These are phyloP conservation scores for Xylaria sp. DNA, from an alignment of 2,329 filamentous ascomycete genomes.

Conservation along the genomic window DNA sequence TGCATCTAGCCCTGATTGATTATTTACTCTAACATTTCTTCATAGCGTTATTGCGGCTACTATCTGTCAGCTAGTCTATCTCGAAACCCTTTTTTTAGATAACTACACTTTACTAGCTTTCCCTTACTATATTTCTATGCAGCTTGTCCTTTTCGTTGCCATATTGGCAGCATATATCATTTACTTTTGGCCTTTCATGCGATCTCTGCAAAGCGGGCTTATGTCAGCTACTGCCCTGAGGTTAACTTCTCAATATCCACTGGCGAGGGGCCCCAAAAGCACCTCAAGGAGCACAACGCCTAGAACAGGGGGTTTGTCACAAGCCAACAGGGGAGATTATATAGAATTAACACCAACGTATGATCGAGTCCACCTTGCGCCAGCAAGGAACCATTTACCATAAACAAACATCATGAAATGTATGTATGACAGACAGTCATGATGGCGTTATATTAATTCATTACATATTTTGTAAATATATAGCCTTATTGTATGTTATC, in stretches of 20 bases:
- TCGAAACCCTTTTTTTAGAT: background rate
- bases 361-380: background rate
- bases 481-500: no score
- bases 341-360: background rate
- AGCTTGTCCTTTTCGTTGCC: background rate
- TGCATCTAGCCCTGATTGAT: no score
- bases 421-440: no score
- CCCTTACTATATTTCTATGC: background rate
- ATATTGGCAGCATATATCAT: background rate
- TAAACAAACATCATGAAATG: no score
- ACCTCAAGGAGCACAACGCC: background rate
- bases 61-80: slow-evolving; percentile 2
- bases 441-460: no score
- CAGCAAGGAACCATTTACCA: no score
- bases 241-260: background rate
- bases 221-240: background rate
- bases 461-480: no score
- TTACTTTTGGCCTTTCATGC: background rate
- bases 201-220: background rate
- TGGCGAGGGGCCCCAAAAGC: background rate
- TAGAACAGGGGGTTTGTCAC: background rate
- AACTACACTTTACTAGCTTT: slow-evolving; percentile 6
- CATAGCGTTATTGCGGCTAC: slow-evolving; percentile 2
- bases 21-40: no score
- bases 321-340: background rate